Evolutionary conservation across 2,329 filamentous ascomycete genomes (phyloP).

Genomic region (Fusarium pseudograminearum): DNA sequence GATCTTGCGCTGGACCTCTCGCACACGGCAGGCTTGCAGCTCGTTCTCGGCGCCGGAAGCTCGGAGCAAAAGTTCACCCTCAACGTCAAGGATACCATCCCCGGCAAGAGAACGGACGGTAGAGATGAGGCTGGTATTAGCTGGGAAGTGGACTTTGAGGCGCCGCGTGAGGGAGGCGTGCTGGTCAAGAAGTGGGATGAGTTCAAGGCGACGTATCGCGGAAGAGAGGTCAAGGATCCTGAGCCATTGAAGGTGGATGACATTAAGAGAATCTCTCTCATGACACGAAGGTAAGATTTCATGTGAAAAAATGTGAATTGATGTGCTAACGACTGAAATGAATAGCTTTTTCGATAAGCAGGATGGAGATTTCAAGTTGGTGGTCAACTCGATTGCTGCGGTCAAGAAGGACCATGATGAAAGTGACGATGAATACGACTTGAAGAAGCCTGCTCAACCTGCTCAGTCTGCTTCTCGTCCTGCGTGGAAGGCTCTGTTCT

Average conservation of each 20-base stretch:
- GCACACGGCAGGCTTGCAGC: slow-evolving; percentile 69
- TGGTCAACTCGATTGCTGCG: slow-evolving; percentile 50
- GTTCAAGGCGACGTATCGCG: slow-evolving; percentile 80
- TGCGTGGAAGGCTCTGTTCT: slow-evolving; percentile 48
- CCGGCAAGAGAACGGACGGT: slow-evolving; percentile 69
- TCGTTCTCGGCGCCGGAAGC: slow-evolving; percentile 67
- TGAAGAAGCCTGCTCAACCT: slow-evolving; percentile 33
- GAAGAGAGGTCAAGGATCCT: slow-evolving; percentile 71
- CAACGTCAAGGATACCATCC: slow-evolving; percentile 77
- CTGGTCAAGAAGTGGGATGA: slow-evolving; percentile 72
- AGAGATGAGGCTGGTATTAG: slow-evolving; percentile 78
- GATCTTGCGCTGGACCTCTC: slow-evolving; percentile 72
- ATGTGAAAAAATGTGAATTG: not conserved
- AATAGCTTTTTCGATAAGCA: slow-evolving; percentile 80
- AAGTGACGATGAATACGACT: slow-evolving; percentile 40
- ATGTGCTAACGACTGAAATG: slow-evolving; percentile 44
- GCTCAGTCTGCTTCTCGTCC: slow-evolving; percentile 9
- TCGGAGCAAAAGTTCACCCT: slow-evolving; percentile 76
- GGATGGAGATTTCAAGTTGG: slow-evolving; percentile 70
- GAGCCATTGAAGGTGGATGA: slow-evolving; percentile 67
- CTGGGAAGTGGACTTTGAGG: slow-evolving; percentile 78
- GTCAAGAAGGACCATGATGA: slow-evolving; percentile 43
- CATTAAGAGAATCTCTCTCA: slow-evolving; percentile 77
- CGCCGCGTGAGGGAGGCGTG: slow-evolving; percentile 47
- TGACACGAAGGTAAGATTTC: slow-evolving; percentile 78